Base-by-base conservation (phyloP, 2,329 filamentous ascomycete species). In the Xylaria sp. region DNA sequence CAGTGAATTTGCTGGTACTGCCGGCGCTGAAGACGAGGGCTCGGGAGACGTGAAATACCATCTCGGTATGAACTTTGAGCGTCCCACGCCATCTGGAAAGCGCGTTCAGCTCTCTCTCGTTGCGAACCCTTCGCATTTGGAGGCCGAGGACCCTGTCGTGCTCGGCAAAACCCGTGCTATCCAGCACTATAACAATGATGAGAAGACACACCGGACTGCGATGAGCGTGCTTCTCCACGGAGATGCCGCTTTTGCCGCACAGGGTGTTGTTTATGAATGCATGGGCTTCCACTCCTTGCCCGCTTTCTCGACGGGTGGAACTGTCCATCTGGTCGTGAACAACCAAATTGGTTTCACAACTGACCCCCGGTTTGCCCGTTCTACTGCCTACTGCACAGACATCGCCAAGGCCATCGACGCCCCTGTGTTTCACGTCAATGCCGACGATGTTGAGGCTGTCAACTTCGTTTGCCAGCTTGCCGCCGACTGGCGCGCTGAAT, bases 311-410 rank as follows among this genome's bases (percentile, higher is more conserved):
- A 98, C 96, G 62, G 96, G 96, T 76, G 96, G 96, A 78, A 99
- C 96, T 66, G 93, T 99, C 76, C 96, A 99, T 83, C 87, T 99
- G 73, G 90, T 99, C 67, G 95, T 98, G 75, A 99, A 99, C 89
- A 99, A 99, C 88, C 96, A 99, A 87, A 99, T 99, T 80, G 96
- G 96, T 81, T 99, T 99, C 87, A 99, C 96, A 62, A 99, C 96
- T 25, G 96, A 99, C 79, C 96, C 96, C 74, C 93, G 96, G 78
- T 99, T 97, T 82, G 91, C 96, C 75, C 94, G 96, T 76, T 99
- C 96, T 23, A 99, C 96, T 58, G 93, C 96, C 52, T 99, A 99
- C 89, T 99, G 96, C 84, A 98, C 96, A 50, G 96, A 99, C 81
- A 97, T 99, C 77, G 96, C 96, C 82, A 99, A 99, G 86, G 93